A percentile compares a stretch with the other conserved stretches of the same genome.
phyloP scores from a whole-genome alignment of 108 stramenopile species.

The Stephanodiscus triporus region DNA sequence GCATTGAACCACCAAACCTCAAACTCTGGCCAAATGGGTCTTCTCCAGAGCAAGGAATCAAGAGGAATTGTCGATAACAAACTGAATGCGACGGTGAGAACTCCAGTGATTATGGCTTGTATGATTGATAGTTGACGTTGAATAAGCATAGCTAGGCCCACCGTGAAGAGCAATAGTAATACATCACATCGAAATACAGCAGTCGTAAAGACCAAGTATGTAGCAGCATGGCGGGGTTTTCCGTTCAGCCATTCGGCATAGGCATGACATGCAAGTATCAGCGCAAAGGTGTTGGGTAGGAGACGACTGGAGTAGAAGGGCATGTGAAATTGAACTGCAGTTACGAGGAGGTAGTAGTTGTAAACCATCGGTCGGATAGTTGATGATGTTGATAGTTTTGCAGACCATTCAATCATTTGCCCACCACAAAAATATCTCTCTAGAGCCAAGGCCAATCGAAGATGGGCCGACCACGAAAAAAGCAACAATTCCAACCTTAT shows the following conservation, averaged over 20 bases:
- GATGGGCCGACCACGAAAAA: constrained; percentile 57
- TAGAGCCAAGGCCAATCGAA: constrained; percentile 58
- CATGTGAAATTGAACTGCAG: constrained; percentile 92
- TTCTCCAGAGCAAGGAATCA: constrained; percentile 90
- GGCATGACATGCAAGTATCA: constrained; percentile 67
- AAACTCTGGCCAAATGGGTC: constrained; percentile 97
- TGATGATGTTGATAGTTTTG: constrained; percentile 27
- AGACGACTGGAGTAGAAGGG: constrained; percentile 95
- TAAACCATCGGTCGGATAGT: constrained; percentile 12
- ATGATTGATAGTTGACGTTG: constrained; percentile 59
- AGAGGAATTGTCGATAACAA: constrained; percentile 81
- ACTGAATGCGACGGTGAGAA: constrained; percentile 59
- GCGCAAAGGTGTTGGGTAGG: constrained; percentile 96
- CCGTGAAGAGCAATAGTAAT: constrained; percentile 81
- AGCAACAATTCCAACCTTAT: constrained; percentile 61
- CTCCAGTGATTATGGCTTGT: constrained; percentile 66
- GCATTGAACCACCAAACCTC: constrained; percentile 97
- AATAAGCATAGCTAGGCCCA: constrained; percentile 74
- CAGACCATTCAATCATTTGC: neutral
- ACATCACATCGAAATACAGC: constrained; percentile 95
- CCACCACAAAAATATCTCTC: constrained; percentile 36
- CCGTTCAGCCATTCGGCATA: constrained; percentile 73
- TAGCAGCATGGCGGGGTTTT: constrained; percentile 48
- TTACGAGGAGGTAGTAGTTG: constrained; percentile 71
- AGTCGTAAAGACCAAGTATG: constrained; percentile 75